These are phyloP conservation scores for Saccharomyces hybrid DNA, from an alignment of 1,139 yeast genomes.

Conservation along the genomic window DNA sequence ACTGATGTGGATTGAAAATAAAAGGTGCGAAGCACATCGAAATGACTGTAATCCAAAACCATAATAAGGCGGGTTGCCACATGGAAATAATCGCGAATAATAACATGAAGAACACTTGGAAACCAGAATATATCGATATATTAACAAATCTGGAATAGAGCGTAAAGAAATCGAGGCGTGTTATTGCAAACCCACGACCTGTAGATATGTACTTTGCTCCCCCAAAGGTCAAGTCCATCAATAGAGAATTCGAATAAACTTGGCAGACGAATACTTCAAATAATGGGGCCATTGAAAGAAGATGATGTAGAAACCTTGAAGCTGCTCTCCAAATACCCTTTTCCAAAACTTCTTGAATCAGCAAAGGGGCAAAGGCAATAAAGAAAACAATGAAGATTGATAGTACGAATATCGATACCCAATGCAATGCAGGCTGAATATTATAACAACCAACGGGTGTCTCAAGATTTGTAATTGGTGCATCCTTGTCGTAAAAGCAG, in stretches of 20 bases:
- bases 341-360: conserved; percentile 74
- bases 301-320: conserved; percentile 53
- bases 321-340: conserved; percentile 62
- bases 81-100: conserved; percentile 58
- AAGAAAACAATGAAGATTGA: conserved; percentile 80
- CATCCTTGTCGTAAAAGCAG: conserved; percentile 49
- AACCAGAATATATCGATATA: conserved; percentile 61
- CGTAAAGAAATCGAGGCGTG: conserved; percentile 51
- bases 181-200: conserved; percentile 79
- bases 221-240: conserved; percentile 65
- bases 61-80: conserved; percentile 70
- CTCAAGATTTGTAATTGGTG: conserved; percentile 54
- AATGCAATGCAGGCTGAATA: conserved; percentile 62
- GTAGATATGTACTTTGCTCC: conserved; percentile 82
- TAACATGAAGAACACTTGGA: conserved; percentile 48
- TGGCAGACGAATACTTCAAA: conserved; percentile 88
- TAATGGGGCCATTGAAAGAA: conserved; percentile 67
- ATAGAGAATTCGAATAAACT: conserved; percentile 64
- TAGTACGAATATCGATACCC: conserved; percentile 75
- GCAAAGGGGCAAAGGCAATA: conserved; percentile 71
- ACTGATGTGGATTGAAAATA: conserved; percentile 82
- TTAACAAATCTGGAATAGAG: conserved; percentile 60
- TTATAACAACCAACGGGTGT: conserved; percentile 70
- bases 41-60: conserved; percentile 77
- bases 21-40: conserved; percentile 75